Percentiles rank a stretch among this genome's conserved stretches.
Evolutionary conservation across 2,329 filamentous ascomycete genomes (phyloP).

Genomic region (Hymenoscyphus linearis): DNA sequence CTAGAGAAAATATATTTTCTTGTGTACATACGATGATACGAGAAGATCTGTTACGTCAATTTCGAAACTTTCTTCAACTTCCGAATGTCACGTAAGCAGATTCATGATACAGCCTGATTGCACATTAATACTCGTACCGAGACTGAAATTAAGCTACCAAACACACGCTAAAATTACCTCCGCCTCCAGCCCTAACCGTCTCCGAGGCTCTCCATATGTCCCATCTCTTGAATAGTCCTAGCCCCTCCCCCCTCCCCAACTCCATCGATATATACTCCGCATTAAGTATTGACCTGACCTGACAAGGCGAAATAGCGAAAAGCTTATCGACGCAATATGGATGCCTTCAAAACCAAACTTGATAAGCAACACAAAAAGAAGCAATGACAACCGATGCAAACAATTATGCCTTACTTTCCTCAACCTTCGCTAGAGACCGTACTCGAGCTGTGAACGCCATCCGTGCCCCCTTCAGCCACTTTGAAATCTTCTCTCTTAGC

Average conservation of each 20-base stretch:
- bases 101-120: neutral
- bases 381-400: neutral
- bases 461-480: conserved; percentile 27
- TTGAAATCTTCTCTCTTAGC: conserved; percentile 23
- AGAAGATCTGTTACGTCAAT: too few species aligned
- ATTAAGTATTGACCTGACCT: conserved; percentile 5
- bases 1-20: too few species aligned
- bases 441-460: conserved; percentile 22
- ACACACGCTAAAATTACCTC: conserved; percentile 1
- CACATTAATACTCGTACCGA: neutral
- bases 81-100: neutral
- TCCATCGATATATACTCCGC: conserved; percentile 4
- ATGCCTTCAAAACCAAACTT: conserved; percentile 10
- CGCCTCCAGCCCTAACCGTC: neutral
- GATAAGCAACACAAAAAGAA: conserved; percentile 2
- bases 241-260: neutral
- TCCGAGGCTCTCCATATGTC: too few species aligned
- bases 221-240: neutral
- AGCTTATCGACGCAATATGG: conserved; percentile 4
- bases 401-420: conserved; percentile 1
- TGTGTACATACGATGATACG: too few species aligned
- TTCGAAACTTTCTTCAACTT: too few species aligned
- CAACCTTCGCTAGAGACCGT: conserved; percentile 13
- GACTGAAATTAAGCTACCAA: conserved; percentile 1
- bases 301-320: conserved; percentile 8